These are phyloP conservation scores for Trypanosoma rangeli DNA, from an alignment of 208 protist genomes.

Conservation along the genomic window DNA sequence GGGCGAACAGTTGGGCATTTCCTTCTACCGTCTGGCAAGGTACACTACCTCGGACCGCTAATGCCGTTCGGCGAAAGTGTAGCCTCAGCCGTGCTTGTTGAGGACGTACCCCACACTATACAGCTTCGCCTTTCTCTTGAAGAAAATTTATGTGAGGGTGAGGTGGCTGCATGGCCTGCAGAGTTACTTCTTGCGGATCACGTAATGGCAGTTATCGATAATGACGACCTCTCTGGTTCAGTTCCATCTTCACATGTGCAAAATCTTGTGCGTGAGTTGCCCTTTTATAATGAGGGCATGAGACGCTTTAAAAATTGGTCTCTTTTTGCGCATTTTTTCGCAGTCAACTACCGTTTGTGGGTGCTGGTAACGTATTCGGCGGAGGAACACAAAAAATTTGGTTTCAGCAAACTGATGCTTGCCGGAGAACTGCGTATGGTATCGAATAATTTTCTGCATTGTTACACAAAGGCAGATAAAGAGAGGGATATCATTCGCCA, in stretches of 20 bases:
- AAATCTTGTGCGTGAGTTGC: constrained; percentile 68
- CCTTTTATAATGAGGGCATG: constrained; percentile 56
- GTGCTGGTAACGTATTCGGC: constrained; percentile 35
- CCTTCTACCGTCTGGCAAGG: constrained; percentile 9
- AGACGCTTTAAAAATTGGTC: constrained; percentile 61
- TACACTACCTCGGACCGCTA: constrained; percentile 42
- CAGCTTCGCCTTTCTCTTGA: constrained; percentile 41
- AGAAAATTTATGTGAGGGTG: constrained; percentile 19
- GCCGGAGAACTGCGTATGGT: constrained; percentile 58
- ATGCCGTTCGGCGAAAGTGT: constrained; percentile 17
- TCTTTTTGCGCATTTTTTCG: constrained; percentile 45
- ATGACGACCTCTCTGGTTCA: constrained; percentile 61
- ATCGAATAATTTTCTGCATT: constrained; percentile 32
- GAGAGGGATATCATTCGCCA: constrained; percentile 44
- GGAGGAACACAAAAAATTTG: constrained; percentile 37
- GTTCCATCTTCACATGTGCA: constrained; percentile 63
- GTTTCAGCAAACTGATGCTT: constrained; percentile 48
- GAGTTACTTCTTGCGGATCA: constrained; percentile 77
- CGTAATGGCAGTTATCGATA: constrained; percentile 60
- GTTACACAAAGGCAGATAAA: constrained; percentile 38
- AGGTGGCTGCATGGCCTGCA: constrained; percentile 37
- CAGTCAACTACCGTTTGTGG: constrained; percentile 48
- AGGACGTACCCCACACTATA: constrained; percentile 32
- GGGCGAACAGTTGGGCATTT: constrained; percentile 17
- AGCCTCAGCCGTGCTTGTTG: constrained; percentile 45